phyloP scores from a whole-genome alignment of 345 rosid species.

The Capsella bursapastoris region DNA sequence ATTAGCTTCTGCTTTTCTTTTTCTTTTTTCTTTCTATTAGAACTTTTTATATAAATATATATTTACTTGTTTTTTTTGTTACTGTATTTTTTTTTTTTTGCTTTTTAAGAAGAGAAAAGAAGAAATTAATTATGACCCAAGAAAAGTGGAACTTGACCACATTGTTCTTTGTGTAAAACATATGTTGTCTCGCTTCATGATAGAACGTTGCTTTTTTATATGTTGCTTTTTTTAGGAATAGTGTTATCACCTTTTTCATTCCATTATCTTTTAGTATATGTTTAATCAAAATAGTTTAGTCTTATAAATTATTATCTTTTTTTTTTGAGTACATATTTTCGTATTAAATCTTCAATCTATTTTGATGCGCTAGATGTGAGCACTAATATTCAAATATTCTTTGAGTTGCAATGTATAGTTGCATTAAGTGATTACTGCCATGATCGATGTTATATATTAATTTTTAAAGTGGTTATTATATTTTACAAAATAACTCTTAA shows the following conservation, averaged over 20 bases:
- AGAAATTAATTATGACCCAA: slow-evolving; percentile 38
- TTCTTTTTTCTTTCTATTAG: slow-evolving; percentile 10
- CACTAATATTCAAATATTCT: background rate
- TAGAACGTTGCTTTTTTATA: slow-evolving; percentile 29
- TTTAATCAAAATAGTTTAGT: background rate
- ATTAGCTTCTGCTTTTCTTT: slow-evolving; percentile 36
- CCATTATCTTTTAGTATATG: slow-evolving; percentile 26
- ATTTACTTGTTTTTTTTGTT: slow-evolving; percentile 1
- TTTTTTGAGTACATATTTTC: background rate
- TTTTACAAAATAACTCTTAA: background rate
- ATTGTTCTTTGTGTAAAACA: slow-evolving; percentile 49
- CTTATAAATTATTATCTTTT: background rate
- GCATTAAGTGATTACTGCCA: background rate
- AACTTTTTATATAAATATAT: background rate
- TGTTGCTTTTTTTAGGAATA: slow-evolving; percentile 32
- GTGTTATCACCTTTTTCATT: slow-evolving; percentile 33
- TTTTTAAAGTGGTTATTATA: background rate
- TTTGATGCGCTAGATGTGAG: background rate
- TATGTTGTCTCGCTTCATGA: slow-evolving; percentile 44
- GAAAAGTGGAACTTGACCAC: slow-evolving; percentile 49
- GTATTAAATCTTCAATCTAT: slow-evolving; percentile 6
- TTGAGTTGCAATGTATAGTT: background rate
- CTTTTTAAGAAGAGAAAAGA: slow-evolving; percentile 19
- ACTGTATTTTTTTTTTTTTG: background rate
- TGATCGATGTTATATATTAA: background rate